A percentile compares a stretch with the other conserved stretches of the same genome.
Conservation (phyloP, 2,329 filamentous ascomycete species). For the Fusarium beomiforme region DNA sequence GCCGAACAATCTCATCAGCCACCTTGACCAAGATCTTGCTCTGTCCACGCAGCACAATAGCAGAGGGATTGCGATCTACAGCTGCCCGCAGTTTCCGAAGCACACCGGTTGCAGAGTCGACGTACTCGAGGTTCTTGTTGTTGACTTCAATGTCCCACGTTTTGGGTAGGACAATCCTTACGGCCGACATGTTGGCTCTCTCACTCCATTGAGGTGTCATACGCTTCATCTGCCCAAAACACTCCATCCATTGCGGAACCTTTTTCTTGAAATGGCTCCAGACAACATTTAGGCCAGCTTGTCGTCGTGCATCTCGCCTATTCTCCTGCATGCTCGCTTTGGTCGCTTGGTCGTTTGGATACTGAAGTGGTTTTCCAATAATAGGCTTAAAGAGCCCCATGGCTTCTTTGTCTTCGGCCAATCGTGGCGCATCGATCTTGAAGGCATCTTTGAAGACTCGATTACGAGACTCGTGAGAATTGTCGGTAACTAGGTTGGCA, state of each 20-base stretch:
- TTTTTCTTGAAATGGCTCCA: conserved; percentile 43
- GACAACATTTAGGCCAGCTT: conserved; percentile 50
- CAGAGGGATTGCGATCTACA: conserved; percentile 47
- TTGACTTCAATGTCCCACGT: conserved; percentile 49
- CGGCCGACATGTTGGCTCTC: conserved; percentile 48
- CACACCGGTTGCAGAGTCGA: conserved; percentile 49
- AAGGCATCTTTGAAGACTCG: conserved; percentile 45
- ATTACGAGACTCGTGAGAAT: conserved; percentile 38
- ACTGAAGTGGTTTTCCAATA: conserved; percentile 42
- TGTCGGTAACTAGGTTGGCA: conserved; percentile 20
- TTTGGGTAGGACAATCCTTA: conserved; percentile 50
- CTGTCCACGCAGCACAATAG: conserved; percentile 48
- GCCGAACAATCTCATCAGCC: conserved; percentile 47
- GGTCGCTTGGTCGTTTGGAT: conserved; percentile 42
- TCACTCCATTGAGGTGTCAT: conserved; percentile 49
- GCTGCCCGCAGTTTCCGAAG: conserved; percentile 47
- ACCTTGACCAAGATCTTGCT: conserved; percentile 46
- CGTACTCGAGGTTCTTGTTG: conserved; percentile 47
- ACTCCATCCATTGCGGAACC: conserved; percentile 52
- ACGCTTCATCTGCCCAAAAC: conserved; percentile 51
- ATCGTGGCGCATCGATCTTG: conserved; percentile 30
- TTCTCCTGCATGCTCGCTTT: conserved; percentile 35
- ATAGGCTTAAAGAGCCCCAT: conserved; percentile 41
- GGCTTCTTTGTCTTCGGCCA: conserved; percentile 28
- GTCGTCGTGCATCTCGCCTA: conserved; percentile 45